phyloP scores from a whole-genome alignment of 495 filamentous ascomycete species.

The Aspergillus coremiiformis region DNA sequence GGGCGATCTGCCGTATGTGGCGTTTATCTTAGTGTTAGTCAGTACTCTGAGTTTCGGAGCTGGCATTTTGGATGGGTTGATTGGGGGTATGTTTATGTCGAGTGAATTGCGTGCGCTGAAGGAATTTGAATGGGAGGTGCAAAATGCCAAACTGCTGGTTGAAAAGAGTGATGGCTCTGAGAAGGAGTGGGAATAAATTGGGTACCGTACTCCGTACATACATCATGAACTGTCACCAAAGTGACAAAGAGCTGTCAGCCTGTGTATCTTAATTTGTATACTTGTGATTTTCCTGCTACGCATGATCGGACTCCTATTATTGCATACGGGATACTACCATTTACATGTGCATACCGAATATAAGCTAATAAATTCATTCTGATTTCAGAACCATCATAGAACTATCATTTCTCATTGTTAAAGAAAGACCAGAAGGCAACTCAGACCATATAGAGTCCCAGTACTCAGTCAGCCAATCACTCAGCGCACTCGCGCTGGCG shows the following conservation, averaged over 20 bases:
- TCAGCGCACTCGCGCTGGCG: constrained; percentile 58
- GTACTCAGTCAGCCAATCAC: constrained; percentile 7
- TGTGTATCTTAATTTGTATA: too few relatives aligned
- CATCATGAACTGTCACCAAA: too few relatives aligned
- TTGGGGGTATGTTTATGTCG: constrained; percentile 79
- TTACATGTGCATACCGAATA: neutral
- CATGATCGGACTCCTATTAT: neutral
- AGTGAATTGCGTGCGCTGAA: constrained; percentile 76
- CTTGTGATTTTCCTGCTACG: neutral
- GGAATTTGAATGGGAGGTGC: constrained; percentile 93
- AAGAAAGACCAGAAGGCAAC: constrained; percentile 2
- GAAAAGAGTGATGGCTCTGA: constrained; percentile 12
- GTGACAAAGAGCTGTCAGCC: too few relatives aligned
- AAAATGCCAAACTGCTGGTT: constrained; percentile 49
- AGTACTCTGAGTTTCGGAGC: constrained; percentile 67
- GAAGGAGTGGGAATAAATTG: constrained; percentile 1
- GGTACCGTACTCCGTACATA: neutral
- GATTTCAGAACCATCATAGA: neutral
- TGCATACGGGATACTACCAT: neutral
- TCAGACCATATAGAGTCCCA: neutral
- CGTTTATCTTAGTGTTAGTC: constrained; percentile 73
- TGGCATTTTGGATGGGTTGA: constrained; percentile 74
- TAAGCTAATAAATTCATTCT: constrained; percentile 5
- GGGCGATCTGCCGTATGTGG: constrained; percentile 58
- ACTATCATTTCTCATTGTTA: neutral